These are phyloP conservation scores for Nicotiana obtusifolia DNA, from an alignment of 257 asterid species.

Conservation along the genomic window DNA sequence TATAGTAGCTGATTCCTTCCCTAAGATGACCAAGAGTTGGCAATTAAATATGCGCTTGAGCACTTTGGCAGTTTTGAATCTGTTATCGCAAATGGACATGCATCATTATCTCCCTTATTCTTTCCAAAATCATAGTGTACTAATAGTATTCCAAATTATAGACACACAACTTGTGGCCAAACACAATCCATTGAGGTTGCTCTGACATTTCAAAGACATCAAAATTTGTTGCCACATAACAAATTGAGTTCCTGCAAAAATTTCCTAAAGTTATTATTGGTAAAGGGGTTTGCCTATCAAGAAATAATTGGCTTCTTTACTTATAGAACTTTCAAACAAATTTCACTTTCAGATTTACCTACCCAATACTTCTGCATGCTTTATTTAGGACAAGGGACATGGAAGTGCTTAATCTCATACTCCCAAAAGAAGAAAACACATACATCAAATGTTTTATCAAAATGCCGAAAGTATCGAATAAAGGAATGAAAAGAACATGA, in stretches of 20 bases:
- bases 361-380: not conserved
- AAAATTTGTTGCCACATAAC: not conserved
- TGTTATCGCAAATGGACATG: not conserved
- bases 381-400: not conserved
- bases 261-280: not conserved
- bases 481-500: constrained; percentile 1
- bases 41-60: not conserved
- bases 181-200: not conserved
- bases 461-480: not conserved
- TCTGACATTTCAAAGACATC: not conserved
- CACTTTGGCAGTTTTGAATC: not conserved
- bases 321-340: not conserved
- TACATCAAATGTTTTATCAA: not conserved
- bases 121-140: not conserved
- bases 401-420: not conserved
- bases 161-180: not conserved
- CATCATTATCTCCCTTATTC: not conserved
- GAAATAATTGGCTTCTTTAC: not conserved
- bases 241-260: not conserved
- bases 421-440: not conserved
- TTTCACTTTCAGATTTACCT: not conserved
- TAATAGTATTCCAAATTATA: not conserved
- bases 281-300: not conserved
- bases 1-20: not conserved
- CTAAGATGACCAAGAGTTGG: not conserved